Evolutionary conservation across 169 alveolate species (phyloP).

Genomic region (Plasmodium cynomolgi): DNA sequence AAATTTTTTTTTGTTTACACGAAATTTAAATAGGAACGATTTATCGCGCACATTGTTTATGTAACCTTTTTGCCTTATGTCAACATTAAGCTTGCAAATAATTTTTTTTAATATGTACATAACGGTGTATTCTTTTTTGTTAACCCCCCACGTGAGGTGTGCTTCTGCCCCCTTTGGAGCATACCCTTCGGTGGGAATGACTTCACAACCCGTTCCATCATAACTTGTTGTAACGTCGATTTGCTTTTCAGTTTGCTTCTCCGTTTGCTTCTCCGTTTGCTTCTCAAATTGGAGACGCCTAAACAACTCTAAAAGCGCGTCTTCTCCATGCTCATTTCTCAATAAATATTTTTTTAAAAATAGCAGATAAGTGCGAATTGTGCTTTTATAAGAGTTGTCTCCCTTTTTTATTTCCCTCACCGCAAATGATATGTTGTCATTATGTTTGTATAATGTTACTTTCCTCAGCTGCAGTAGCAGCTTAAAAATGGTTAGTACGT

Average conservation of each 20-base stretch:
- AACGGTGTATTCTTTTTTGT: conserved; percentile 9
- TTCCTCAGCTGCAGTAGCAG: conserved; percentile 20
- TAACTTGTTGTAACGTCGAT: not conserved
- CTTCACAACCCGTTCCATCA: not conserved
- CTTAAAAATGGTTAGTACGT: conserved; percentile 42
- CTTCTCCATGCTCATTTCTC: conserved; percentile 5
- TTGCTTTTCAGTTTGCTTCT: not conserved
- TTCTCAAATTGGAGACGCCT: not conserved
- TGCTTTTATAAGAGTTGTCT: not conserved
- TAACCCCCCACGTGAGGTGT: not conserved
- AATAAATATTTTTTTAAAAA: conserved; percentile 39
- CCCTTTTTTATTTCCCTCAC: conserved; percentile 1
- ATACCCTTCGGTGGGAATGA: not conserved
- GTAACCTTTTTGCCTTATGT: conserved; percentile 23
- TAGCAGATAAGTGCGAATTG: conserved; percentile 12
- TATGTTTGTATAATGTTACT: conserved; percentile 17
- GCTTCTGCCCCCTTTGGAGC: not conserved
- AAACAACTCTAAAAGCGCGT: not conserved
- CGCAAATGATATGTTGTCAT: conserved; percentile 27
- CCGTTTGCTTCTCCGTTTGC: not conserved
- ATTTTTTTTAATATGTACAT: conserved; percentile 13
- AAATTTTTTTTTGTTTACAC: conserved; percentile 35
- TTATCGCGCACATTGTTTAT: conserved; percentile 46
- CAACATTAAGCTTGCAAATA: conserved; percentile 2
- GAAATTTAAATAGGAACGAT: conserved; percentile 30